phyloP scores from a whole-genome alignment of 371 early-diverging fungal species.

The Hamiltosporidium magnivora region DNA sequence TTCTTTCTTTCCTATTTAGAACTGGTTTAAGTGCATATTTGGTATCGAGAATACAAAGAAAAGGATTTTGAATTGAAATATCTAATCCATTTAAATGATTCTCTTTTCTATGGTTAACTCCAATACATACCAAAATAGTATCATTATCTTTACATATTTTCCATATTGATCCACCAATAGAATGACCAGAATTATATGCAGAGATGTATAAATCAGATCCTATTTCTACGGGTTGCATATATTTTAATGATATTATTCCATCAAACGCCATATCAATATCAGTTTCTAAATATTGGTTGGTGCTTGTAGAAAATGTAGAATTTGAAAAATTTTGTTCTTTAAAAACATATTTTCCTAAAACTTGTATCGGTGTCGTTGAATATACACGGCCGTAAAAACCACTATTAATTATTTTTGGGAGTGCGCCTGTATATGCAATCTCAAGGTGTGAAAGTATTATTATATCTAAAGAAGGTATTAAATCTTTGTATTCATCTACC shows the following conservation, averaged over 20 bases:
- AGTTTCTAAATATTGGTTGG: background rate
- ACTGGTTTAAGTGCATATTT: conserved; percentile 19
- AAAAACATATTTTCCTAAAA: conserved; percentile 46
- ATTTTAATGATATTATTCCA: conserved; percentile 47
- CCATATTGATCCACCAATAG: conserved; percentile 51
- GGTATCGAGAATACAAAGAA: conserved; percentile 32
- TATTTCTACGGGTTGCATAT: conserved; percentile 50
- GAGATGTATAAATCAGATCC: conserved; percentile 37
- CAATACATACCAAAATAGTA: conserved; percentile 41
- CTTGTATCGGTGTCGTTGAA: conserved; percentile 47
- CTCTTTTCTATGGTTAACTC: conserved; percentile 53
- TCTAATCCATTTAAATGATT: conserved; percentile 55
- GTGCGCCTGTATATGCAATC: conserved; percentile 28
- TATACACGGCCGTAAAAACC: conserved; percentile 38
- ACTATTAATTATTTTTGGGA: conserved; percentile 29
- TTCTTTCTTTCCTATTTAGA: conserved; percentile 30
- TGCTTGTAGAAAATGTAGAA: conserved; percentile 16
- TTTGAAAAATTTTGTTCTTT: conserved; percentile 28
- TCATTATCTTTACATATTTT: conserved; percentile 40
- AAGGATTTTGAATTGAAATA: conserved; percentile 19
- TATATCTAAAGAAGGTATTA: conserved; percentile 33
- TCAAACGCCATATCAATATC: conserved; percentile 27
- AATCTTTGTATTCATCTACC: conserved; percentile 19
- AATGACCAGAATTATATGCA: conserved; percentile 51
- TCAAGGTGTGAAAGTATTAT: conserved; percentile 52